phyloP scores from a whole-genome alignment of 1,284 basidiomycete genomes.

The Afroboletus lepidellus region DNA sequence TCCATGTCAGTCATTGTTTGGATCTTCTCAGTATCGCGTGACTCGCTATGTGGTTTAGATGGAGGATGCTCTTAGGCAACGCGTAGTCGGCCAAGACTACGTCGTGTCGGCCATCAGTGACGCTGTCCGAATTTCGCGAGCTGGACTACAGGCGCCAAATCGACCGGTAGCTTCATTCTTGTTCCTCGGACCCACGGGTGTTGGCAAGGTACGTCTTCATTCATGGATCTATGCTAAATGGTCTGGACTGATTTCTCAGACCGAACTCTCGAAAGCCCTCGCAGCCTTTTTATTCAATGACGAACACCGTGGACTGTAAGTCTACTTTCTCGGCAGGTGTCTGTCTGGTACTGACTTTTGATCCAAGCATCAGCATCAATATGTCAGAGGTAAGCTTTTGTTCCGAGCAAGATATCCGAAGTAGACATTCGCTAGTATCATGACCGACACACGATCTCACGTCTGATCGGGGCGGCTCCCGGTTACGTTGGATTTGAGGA shows the following conservation, averaged over 20 bases:
- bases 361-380: slow-evolving; percentile 77
- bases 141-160: slow-evolving; percentile 84
- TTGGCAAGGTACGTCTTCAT: slow-evolving; percentile 58
- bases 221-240: not conserved
- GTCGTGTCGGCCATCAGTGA: slow-evolving; percentile 81
- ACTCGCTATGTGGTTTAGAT: slow-evolving; percentile 51
- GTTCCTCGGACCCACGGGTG: slow-evolving; percentile 87
- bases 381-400: slow-evolving; percentile 67
- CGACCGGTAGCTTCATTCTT: slow-evolving; percentile 90
- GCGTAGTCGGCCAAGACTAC: slow-evolving; percentile 89
- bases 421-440: slow-evolving; percentile 54
- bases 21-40: slow-evolving; percentile 14
- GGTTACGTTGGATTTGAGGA: slow-evolving; percentile 95
- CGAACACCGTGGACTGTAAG: slow-evolving; percentile 78
- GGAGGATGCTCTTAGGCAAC: slow-evolving; percentile 73
- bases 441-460: slow-evolving; percentile 87
- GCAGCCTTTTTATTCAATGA: slow-evolving; percentile 80
- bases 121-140: slow-evolving; percentile 87
- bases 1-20: slow-evolving; percentile 59
- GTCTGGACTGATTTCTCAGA: slow-evolving; percentile 46
- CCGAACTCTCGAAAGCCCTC: slow-evolving; percentile 84
- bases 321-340: slow-evolving; percentile 12
- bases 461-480: slow-evolving; percentile 87
- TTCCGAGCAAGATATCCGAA: not conserved
- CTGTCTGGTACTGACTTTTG: not conserved